Percentiles rank a stretch among this genome's conserved stretches.
Evolutionary conservation across 2,329 filamentous ascomycete species (phyloP).

Genomic region (Grosmannia serpens): DNA sequence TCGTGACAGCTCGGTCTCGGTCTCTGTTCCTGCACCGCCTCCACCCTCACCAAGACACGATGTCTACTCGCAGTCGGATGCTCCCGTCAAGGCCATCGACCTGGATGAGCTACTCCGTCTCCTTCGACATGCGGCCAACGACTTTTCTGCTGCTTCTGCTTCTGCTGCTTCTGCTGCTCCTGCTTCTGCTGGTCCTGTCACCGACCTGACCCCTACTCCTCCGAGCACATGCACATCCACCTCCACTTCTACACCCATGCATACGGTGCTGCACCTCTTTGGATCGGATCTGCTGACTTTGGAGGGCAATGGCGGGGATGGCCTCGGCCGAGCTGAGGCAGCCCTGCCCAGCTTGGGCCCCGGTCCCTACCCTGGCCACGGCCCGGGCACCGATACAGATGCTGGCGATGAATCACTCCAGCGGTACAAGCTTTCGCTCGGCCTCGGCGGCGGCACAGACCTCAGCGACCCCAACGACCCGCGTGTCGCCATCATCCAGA

Average conservation of each 20-base stretch:
- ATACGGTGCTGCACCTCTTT: background rate
- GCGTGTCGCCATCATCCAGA: slow-evolving; percentile 85
- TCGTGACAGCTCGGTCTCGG: slow-evolving; percentile 1
- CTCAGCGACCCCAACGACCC: slow-evolving; percentile 70
- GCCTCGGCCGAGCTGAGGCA: background rate
- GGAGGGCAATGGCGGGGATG: slow-evolving; percentile 3
- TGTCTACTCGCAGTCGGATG: background rate
- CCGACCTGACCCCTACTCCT: background rate
- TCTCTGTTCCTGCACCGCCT: slow-evolving; percentile 8
- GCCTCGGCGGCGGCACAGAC: slow-evolving; percentile 62
- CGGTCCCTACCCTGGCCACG: background rate
- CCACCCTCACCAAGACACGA: slow-evolving; percentile 4
- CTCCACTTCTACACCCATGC: background rate
- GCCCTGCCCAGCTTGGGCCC: background rate
- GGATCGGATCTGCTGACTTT: slow-evolving; percentile 1
- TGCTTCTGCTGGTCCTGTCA: too few relatives aligned
- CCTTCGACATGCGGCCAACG: background rate
- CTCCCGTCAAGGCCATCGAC: background rate
- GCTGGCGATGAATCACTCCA: slow-evolving; percentile 83
- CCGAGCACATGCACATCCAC: background rate
- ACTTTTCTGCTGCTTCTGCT: background rate
- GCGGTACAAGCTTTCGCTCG: slow-evolving; percentile 94
- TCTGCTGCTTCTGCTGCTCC: background rate
- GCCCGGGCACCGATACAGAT: slow-evolving; percentile 26
- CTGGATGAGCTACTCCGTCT: slow-evolving; percentile 5